phyloP scores from a whole-genome alignment of 23 red algal genomes.

The Agarophyton chilense region DNA sequence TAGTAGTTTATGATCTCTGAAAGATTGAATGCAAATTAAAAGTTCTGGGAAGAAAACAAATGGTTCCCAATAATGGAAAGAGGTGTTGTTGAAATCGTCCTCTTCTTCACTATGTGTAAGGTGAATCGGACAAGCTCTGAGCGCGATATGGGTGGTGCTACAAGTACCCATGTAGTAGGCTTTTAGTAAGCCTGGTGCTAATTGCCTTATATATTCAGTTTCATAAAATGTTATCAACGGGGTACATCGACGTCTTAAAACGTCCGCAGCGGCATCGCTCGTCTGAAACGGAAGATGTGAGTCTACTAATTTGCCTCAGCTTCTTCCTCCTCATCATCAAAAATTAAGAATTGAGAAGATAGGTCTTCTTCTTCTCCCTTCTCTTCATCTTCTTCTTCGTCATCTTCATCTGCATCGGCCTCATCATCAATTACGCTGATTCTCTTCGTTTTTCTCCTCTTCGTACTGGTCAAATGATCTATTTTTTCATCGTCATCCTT shows the following conservation, averaged over 20 bases:
- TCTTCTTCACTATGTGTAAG: too few relatives aligned
- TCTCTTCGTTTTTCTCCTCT: background rate
- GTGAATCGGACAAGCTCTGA: too few relatives aligned
- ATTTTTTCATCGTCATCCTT: background rate
- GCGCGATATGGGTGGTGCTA: too few relatives aligned
- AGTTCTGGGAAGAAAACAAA: too few relatives aligned
- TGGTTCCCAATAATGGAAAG: too few relatives aligned
- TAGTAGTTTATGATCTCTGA: too few relatives aligned
- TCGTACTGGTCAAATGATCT: background rate
- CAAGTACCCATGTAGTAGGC: too few relatives aligned
- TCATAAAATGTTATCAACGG: too few relatives aligned
- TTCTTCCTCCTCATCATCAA: slow-evolving; percentile 32
- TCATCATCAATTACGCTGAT: slow-evolving; percentile 22
- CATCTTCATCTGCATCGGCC: slow-evolving; percentile 1
- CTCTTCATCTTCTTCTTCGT: background rate
- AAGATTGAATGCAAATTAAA: too few relatives aligned
- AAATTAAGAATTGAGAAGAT: slow-evolving; percentile 4
- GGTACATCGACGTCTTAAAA: too few relatives aligned
- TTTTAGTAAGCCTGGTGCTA: background rate
- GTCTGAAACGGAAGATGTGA: background rate
- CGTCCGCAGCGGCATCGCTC: too few relatives aligned
- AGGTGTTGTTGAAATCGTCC: too few relatives aligned
- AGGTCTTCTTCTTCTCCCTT: slow-evolving; percentile 5
- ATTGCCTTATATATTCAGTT: background rate
- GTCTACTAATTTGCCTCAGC: background rate